Conservation (phyloP, 805 yeast genomes). For the Wickerhamomyces bisporus region DNA sequence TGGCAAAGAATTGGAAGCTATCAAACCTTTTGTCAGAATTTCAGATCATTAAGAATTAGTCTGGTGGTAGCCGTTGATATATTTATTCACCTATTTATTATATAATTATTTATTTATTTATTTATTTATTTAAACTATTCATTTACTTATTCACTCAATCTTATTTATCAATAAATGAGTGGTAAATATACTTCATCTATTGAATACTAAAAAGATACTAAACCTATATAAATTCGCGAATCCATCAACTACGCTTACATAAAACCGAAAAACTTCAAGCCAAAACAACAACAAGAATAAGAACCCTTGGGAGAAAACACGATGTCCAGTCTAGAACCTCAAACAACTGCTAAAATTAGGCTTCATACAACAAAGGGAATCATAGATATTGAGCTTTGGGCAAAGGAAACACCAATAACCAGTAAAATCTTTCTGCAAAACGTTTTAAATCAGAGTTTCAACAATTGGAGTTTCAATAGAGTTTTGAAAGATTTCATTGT, state of each 20-base stretch:
- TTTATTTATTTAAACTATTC: constrained; percentile 7
- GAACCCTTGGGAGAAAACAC: background rate
- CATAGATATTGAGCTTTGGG: constrained; percentile 60
- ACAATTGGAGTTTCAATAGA: constrained; percentile 36
- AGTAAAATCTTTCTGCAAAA: constrained; percentile 43
- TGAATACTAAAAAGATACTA: too few relatives aligned
- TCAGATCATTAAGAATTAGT: constrained; percentile 7
- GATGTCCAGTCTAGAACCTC: constrained; percentile 37
- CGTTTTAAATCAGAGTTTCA: constrained; percentile 39
- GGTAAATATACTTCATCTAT: background rate
- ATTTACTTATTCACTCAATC: constrained; percentile 4
- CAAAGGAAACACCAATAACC: constrained; percentile 56
- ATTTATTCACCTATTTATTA: constrained; percentile 1
- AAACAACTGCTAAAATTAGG: constrained; percentile 53
- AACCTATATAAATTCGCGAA: too few relatives aligned
- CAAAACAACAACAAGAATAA: background rate
- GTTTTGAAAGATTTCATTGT: constrained; percentile 32
- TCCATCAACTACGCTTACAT: too few relatives aligned
- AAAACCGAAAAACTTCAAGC: background rate
- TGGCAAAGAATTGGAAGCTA: constrained; percentile 29
- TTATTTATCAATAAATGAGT: background rate
- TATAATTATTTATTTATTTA: constrained; percentile 8
- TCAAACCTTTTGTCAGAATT: constrained; percentile 15
- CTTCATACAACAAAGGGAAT: constrained; percentile 55
- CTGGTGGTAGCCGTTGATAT: background rate